These are phyloP conservation scores for Cladophialophora immunda DNA, from an alignment of 2,329 filamentous ascomycete species.

Conservation along the genomic window DNA sequence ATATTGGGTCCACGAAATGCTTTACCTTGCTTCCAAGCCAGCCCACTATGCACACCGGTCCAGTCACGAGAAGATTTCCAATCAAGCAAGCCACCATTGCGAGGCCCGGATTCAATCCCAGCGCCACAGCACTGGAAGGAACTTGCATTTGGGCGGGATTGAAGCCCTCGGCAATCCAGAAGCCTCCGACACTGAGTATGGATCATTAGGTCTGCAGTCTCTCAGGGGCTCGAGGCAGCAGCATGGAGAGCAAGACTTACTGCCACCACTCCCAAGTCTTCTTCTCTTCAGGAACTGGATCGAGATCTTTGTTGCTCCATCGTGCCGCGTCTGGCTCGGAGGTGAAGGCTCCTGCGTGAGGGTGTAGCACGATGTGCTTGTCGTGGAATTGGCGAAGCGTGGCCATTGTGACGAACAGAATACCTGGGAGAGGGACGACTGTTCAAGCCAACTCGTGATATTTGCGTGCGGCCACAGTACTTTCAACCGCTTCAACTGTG, in stretches of 20 bases:
- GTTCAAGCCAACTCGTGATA: too few species aligned
- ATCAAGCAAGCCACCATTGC: conserved; percentile 27
- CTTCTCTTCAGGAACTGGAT: conserved; percentile 45
- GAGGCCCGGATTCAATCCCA: conserved; percentile 56
- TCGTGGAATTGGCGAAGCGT: conserved; percentile 20
- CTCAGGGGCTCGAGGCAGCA: not conserved
- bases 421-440: too few species aligned
- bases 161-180: conserved; percentile 64
- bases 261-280: conserved; percentile 29
- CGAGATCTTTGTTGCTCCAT: conserved; percentile 59
- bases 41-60: conserved; percentile 68
- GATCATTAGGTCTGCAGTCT: not conserved
- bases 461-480: not conserved
- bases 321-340: conserved; percentile 15
- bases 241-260: conserved; percentile 1
- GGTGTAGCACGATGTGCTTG: conserved; percentile 23
- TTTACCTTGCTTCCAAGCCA: conserved; percentile 54
- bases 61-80: conserved; percentile 53
- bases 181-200: conserved; percentile 44
- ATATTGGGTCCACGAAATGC: conserved; percentile 52
- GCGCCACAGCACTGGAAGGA: conserved; percentile 57
- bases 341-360: conserved; percentile 12
- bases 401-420: conserved; percentile 4
- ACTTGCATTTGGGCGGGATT: conserved; percentile 65
- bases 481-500: not conserved